These are phyloP conservation scores for Asterella californica DNA, from an alignment of 225 moss, liverwort and hornwort genomes.

Conservation along the genomic window DNA sequence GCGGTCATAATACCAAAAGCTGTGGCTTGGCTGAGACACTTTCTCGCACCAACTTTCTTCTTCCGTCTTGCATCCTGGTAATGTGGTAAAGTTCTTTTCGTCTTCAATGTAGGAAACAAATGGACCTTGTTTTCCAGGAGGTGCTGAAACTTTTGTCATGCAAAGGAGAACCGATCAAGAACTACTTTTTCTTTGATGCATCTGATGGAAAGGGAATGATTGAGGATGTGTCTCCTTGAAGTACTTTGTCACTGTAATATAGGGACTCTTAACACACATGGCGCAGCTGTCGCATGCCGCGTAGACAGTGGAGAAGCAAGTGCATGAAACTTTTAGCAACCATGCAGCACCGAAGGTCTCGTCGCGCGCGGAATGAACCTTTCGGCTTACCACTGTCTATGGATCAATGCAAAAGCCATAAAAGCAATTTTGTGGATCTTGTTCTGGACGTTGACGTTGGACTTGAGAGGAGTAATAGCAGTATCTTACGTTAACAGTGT, in stretches of 20 bases:
- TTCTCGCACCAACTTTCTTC: too few relatives aligned
- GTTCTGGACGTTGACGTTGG: neutral
- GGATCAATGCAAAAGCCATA: neutral
- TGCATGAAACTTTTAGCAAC: neutral
- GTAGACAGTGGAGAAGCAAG: neutral
- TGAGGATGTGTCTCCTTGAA: slow-evolving; percentile 54
- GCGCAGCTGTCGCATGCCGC: too few relatives aligned
- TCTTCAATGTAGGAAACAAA: too few relatives aligned
- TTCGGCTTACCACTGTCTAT: neutral
- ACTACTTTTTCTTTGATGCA: slow-evolving; percentile 84
- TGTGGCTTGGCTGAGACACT: too few relatives aligned
- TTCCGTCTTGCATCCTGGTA: too few relatives aligned
- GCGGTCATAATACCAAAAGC: too few relatives aligned
- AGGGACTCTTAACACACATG: neutral
- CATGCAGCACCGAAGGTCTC: neutral
- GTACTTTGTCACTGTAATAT: neutral
- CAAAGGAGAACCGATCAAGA: slow-evolving; percentile 90
- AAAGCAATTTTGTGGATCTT: neutral
- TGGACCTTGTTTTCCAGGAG: slow-evolving; percentile 50
- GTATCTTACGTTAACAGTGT: neutral
- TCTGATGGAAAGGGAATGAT: slow-evolving; percentile 89
- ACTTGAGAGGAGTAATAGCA: neutral
- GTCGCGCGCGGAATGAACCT: neutral
- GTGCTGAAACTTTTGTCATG: slow-evolving; percentile 84
- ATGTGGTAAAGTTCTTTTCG: too few relatives aligned